Evolutionary conservation across 2,329 filamentous ascomycete species (phyloP).

Genomic region (Xylariaceae sp.): DNA sequence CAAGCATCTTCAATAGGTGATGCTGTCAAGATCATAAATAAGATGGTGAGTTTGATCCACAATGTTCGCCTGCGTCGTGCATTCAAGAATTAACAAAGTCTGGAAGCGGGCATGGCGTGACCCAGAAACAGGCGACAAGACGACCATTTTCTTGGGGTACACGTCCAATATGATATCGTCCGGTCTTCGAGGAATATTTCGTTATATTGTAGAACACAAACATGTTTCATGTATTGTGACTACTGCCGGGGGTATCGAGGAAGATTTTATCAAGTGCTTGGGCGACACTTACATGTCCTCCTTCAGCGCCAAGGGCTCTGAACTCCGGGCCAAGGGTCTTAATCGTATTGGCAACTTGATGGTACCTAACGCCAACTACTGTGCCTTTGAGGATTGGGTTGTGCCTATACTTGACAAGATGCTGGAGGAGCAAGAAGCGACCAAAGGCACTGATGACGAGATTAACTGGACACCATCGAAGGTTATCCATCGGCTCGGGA

Average conservation of each 20-base stretch:
- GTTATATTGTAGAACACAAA: slow-evolving; percentile 87
- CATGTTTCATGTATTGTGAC: slow-evolving; percentile 93
- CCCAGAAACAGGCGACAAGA: slow-evolving; percentile 70
- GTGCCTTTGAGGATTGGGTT: slow-evolving; percentile 96
- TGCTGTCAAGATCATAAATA: slow-evolving; percentile 86
- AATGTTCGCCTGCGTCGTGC: slow-evolving; percentile 12
- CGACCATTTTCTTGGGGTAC: slow-evolving; percentile 95
- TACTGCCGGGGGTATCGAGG: slow-evolving; percentile 91
- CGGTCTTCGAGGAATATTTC: slow-evolving; percentile 83
- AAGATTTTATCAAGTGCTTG: slow-evolving; percentile 98
- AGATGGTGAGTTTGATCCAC: slow-evolving; percentile 65
- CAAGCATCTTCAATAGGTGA: slow-evolving; percentile 71
- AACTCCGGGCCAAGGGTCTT: slow-evolving; percentile 77
- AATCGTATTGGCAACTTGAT: slow-evolving; percentile 96
- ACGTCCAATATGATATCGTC: slow-evolving; percentile 98
- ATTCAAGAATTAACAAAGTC: slow-evolving; percentile 21
- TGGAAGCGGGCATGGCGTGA: slow-evolving; percentile 70
- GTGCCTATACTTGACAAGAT: slow-evolving; percentile 92
- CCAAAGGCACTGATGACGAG: slow-evolving; percentile 59
- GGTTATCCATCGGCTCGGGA: slow-evolving; percentile 82
- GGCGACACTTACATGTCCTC: slow-evolving; percentile 89
- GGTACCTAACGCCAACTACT: slow-evolving; percentile 96
- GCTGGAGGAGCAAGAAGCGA: slow-evolving; percentile 87
- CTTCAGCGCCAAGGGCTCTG: slow-evolving; percentile 73
- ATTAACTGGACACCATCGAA: slow-evolving; percentile 92